Conservation (phyloP, 1,284 basidiomycete genomes). For the Ustilago vetiveriae region DNA sequence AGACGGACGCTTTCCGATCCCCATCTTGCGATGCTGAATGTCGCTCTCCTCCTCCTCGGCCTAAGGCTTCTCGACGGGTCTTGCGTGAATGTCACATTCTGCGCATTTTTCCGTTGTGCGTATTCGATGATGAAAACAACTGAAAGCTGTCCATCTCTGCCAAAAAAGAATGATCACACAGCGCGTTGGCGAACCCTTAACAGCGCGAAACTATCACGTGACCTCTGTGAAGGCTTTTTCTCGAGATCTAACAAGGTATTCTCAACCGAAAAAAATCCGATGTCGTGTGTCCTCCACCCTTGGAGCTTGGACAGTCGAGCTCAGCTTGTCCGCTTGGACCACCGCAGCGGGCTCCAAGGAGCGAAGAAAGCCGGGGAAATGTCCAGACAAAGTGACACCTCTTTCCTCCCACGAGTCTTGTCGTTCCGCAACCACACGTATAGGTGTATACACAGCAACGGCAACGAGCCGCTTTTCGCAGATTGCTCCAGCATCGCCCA, state of each 20-base stretch:
- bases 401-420: no score
- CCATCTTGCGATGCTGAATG: background rate
- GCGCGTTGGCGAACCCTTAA: conserved; percentile 7
- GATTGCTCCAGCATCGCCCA: conserved; percentile 27
- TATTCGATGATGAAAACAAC: no score
- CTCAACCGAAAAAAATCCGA: conserved; percentile 7
- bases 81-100: background rate
- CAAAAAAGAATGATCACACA: background rate
- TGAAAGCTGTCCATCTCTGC: conserved; percentile 10
- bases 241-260: conserved; percentile 3
- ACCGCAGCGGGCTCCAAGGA: background rate
- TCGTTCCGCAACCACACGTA: no score
- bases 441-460: no score
- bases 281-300: conserved; percentile 37
- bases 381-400: background rate
- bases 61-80: no score
- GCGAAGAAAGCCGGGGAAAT: conserved; percentile 30
- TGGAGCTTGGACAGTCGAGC: no score
- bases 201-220: conserved; percentile 29
- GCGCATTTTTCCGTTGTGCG: background rate
- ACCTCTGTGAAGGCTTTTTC: background rate
- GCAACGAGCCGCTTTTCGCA: no score
- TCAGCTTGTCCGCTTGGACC: conserved; percentile 14
- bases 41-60: no score
- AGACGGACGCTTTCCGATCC: conserved; percentile 16